phyloP scores from a whole-genome alignment of 2,329 filamentous ascomycete species.

The Proliferodiscus dingleyae region DNA sequence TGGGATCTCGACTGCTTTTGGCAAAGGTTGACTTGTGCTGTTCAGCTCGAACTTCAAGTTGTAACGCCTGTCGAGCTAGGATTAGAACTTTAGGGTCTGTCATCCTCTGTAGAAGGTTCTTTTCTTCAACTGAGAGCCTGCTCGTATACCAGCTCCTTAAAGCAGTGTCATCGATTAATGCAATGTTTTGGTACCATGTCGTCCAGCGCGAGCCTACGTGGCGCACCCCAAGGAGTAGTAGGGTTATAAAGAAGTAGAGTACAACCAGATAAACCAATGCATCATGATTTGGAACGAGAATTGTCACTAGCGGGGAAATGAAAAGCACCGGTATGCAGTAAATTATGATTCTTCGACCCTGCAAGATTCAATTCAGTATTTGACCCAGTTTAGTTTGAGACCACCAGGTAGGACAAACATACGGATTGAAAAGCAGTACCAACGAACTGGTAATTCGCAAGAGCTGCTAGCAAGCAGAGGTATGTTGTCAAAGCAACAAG shows the following conservation, averaged over 20 bases:
- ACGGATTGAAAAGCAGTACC: conserved; percentile 22
- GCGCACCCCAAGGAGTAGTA: conserved; percentile 49
- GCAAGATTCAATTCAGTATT: background rate
- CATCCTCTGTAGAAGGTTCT: conserved; percentile 17
- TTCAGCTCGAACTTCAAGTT: conserved; percentile 42
- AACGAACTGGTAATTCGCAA: conserved; percentile 31
- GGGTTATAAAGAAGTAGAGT: conserved; percentile 46
- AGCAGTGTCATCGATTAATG: conserved; percentile 44
- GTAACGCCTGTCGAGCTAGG: conserved; percentile 41
- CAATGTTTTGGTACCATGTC: conserved; percentile 50
- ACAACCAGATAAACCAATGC: conserved; percentile 51
- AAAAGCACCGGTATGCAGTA: conserved; percentile 50
- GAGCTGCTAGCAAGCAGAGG: conserved; percentile 49
- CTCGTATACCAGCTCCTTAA: conserved; percentile 45
- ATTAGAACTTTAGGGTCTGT: conserved; percentile 40
- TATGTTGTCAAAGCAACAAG: conserved; percentile 54
- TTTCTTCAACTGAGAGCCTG: conserved; percentile 19
- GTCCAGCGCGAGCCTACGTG: conserved; percentile 53
- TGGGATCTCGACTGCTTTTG: conserved; percentile 37
- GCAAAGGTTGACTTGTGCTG: conserved; percentile 38
- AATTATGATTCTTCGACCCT: conserved; percentile 48
- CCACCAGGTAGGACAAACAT: conserved; percentile 30
- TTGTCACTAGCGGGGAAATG: conserved; percentile 51
- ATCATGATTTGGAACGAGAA: conserved; percentile 47
- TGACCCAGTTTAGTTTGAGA: conserved; percentile 36